phyloP scores from a whole-genome alignment of 1,284 basidiomycete genomes.

The Apiotrichum sp. region DNA sequence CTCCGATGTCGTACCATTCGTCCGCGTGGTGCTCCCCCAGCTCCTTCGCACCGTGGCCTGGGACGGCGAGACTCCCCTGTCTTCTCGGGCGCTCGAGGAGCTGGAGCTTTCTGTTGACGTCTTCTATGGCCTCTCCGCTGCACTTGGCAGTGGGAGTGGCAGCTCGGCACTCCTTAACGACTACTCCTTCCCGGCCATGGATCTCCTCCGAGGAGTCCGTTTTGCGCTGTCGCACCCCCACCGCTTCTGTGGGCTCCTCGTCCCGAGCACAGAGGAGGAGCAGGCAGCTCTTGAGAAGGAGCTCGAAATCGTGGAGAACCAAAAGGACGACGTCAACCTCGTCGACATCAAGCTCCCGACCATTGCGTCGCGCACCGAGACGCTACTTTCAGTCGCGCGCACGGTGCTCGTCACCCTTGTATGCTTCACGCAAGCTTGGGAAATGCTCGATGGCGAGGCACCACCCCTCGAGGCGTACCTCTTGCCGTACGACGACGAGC shows the following conservation, averaged over 20 bases:
- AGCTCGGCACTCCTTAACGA: conserved; percentile 55
- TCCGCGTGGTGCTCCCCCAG: conserved; percentile 77
- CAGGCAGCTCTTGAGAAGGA: conserved; percentile 54
- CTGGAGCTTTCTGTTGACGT: conserved; percentile 69
- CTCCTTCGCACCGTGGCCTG: conserved; percentile 68
- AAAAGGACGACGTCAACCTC: conserved; percentile 36
- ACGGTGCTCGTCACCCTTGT: conserved; percentile 65
- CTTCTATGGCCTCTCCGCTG: conserved; percentile 59
- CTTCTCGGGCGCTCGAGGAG: conserved; percentile 67
- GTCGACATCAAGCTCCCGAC: conserved; percentile 64
- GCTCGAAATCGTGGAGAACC: conserved; percentile 52
- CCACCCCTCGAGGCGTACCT: conserved; percentile 48
- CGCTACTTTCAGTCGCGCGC: conserved; percentile 62
- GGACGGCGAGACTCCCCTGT: conserved; percentile 68
- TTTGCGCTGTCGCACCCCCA: conserved; percentile 87
- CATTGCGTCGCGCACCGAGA: conserved; percentile 61
- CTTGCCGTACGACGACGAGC: conserved; percentile 16
- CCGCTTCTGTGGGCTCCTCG: conserved; percentile 70
- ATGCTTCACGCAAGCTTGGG: conserved; percentile 63
- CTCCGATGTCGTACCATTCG: conserved; percentile 74
- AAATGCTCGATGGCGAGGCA: conserved; percentile 62
- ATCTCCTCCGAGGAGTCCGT: conserved; percentile 78
- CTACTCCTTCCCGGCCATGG: conserved; percentile 61
- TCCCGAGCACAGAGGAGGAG: conserved; percentile 64
- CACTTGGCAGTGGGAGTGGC: conserved; percentile 50